phyloP scores from a whole-genome alignment of 176 grass and related monocot species.

The Microstegium vimineum region DNA sequence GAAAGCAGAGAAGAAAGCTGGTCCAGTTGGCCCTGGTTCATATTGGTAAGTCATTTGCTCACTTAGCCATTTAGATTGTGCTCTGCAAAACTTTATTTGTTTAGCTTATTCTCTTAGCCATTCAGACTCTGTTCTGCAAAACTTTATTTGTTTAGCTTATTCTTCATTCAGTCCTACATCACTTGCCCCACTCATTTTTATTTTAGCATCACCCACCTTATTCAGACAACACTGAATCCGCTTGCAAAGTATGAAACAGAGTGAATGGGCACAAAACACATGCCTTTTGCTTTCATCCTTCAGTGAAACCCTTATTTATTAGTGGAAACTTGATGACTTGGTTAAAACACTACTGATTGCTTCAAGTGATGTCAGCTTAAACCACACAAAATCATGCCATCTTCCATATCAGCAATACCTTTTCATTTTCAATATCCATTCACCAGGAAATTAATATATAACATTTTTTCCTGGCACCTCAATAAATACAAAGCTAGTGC shows the following conservation, averaged over 20 bases:
- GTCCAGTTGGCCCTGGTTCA: conserved; percentile 69
- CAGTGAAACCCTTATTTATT: background rate
- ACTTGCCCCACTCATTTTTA: background rate
- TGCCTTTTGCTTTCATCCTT: background rate
- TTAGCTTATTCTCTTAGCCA: conserved; percentile 1
- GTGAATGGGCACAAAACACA: background rate
- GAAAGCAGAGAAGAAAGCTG: conserved; percentile 82
- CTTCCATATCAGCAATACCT: background rate
- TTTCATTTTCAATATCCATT: background rate
- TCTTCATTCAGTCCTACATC: background rate
- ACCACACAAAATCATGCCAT: background rate
- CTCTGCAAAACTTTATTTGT: background rate
- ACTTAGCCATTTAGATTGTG: background rate
- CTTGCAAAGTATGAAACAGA: background rate
- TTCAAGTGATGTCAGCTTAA: conserved; percentile 16
- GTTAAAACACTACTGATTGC: background rate
- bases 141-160: conserved; percentile 7
- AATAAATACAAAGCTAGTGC: background rate
- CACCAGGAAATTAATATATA: background rate
- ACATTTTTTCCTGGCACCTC: background rate
- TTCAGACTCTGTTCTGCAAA: background rate
- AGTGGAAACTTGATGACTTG: background rate
- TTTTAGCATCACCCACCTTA: background rate
- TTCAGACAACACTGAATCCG: background rate
- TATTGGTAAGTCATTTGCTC: conserved; percentile 67